A percentile compares a stretch with the other conserved stretches of the same genome.
phyloP scores from a whole-genome alignment of 495 filamentous ascomycete genomes.

The Penicillium ucsense region DNA sequence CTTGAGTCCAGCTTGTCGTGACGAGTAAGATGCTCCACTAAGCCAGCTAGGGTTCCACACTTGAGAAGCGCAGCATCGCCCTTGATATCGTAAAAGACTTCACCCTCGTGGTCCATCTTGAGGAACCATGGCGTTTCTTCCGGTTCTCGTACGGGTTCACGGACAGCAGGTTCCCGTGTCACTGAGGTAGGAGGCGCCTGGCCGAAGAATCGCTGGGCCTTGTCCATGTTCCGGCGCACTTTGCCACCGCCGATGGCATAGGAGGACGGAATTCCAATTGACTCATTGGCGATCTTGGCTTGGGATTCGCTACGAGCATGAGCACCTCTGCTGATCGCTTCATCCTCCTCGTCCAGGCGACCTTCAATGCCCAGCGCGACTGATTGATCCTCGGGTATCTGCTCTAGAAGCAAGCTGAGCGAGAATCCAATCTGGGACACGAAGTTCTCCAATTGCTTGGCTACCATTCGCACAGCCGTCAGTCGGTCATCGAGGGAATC shows the following conservation, averaged over 20 bases:
- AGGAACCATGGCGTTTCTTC: conserved; percentile 80
- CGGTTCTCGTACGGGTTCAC: conserved; percentile 39
- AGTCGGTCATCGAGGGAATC: conserved; percentile 86
- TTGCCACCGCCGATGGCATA: conserved; percentile 53
- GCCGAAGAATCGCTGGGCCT: conserved; percentile 82
- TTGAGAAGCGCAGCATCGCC: conserved; percentile 59
- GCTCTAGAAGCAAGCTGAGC: conserved; percentile 74
- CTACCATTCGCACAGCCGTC: conserved; percentile 62
- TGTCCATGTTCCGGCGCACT: conserved; percentile 62
- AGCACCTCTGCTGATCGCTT: conserved; percentile 13
- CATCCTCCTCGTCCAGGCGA: conserved; percentile 25
- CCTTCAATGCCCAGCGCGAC: conserved; percentile 24
- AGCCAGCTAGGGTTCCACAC: conserved; percentile 76
- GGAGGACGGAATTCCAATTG: conserved; percentile 55
- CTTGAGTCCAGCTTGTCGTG: conserved; percentile 92
- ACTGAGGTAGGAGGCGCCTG: conserved; percentile 57
- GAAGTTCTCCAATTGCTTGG: conserved; percentile 71
- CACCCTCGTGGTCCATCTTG: conserved; percentile 78
- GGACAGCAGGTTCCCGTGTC: conserved; percentile 33
- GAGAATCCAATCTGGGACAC: conserved; percentile 83
- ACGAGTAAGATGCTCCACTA: conserved; percentile 93
- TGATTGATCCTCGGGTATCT: conserved; percentile 44
- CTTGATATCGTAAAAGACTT: conserved; percentile 84
- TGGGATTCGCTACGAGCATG: conserved; percentile 28
- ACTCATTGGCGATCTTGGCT: conserved; percentile 20